These are phyloP conservation scores for Picea sitchensis DNA, from an alignment of 75 land plant species.

Conservation along the genomic window DNA sequence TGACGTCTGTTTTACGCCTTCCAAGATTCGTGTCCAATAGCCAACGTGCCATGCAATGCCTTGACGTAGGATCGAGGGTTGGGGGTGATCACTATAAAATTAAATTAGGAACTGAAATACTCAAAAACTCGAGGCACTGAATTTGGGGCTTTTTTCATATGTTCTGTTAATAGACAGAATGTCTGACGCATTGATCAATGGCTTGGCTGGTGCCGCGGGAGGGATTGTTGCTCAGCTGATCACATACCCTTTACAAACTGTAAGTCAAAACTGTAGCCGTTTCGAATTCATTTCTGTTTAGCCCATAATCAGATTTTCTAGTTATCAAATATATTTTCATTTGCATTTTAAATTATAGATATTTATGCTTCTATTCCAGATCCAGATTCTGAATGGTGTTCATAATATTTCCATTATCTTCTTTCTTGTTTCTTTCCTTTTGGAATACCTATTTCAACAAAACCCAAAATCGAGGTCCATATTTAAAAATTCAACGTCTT, in stretches of 20 bases:
- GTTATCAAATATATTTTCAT: neutral
- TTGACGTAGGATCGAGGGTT: neutral
- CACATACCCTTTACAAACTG: conserved; percentile 79
- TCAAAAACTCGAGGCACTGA: neutral
- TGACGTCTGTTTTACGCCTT: neutral
- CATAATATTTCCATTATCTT: too few species aligned
- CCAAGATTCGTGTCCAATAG: neutral
- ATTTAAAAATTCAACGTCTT: too few species aligned
- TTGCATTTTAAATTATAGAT: neutral
- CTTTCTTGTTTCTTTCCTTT: too few species aligned
- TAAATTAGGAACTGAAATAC: neutral
- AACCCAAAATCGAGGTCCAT: too few species aligned
- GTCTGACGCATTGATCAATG: conserved; percentile 73
- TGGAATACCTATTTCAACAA: too few species aligned
- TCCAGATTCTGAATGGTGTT: too few species aligned
- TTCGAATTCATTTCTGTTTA: neutral
- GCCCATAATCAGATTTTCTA: neutral
- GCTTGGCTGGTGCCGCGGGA: conserved; percentile 71
- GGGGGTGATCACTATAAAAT: neutral
- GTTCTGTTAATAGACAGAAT: conserved; percentile 18
- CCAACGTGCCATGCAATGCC: conserved; percentile 6
- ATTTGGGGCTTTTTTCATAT: neutral
- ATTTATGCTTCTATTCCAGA: too few species aligned
- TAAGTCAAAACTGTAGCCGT: conserved; percentile 10
- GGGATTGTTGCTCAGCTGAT: conserved; percentile 76